Conservation (phyloP, 805 yeast genomes). For the Candida ulmi region DNA sequence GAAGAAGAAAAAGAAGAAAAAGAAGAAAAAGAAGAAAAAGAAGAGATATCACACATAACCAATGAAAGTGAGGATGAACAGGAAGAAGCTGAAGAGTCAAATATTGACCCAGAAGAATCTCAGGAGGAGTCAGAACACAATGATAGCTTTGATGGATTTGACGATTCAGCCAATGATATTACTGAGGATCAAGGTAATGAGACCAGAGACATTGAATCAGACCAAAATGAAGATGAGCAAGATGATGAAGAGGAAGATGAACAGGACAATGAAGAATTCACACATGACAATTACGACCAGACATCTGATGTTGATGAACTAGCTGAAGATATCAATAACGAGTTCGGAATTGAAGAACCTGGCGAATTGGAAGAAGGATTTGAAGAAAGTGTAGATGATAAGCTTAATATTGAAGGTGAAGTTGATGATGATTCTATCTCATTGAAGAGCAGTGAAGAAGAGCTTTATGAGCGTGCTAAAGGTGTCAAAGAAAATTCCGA, state of each 20-base stretch:
- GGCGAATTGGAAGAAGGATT: background rate
- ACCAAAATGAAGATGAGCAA: too few relatives aligned
- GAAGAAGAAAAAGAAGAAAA: too few relatives aligned
- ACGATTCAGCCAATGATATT: too few relatives aligned
- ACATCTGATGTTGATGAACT: too few relatives aligned
- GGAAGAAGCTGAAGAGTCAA: background rate
- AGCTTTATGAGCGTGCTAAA: conserved; percentile 9
- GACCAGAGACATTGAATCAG: background rate
- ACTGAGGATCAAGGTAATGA: too few relatives aligned
- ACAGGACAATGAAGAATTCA: conserved; percentile 1
- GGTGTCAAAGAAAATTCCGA: background rate
- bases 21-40: background rate
- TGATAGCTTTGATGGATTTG: too few relatives aligned
- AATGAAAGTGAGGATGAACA: background rate
- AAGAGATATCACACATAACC: background rate
- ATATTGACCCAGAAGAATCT: too few relatives aligned
- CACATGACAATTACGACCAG: too few relatives aligned
- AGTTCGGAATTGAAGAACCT: too few relatives aligned
- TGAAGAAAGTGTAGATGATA: conserved; percentile 1
- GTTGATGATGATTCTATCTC: conserved; percentile 4
- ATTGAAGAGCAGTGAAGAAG: conserved; percentile 10
- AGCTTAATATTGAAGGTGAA: background rate
- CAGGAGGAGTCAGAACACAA: too few relatives aligned
- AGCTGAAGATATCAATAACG: too few relatives aligned
- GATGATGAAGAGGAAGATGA: conserved; percentile 2